Base-by-base conservation (phyloP, 345 rosid species). In the Xanthoceras sorbifolium region DNA sequence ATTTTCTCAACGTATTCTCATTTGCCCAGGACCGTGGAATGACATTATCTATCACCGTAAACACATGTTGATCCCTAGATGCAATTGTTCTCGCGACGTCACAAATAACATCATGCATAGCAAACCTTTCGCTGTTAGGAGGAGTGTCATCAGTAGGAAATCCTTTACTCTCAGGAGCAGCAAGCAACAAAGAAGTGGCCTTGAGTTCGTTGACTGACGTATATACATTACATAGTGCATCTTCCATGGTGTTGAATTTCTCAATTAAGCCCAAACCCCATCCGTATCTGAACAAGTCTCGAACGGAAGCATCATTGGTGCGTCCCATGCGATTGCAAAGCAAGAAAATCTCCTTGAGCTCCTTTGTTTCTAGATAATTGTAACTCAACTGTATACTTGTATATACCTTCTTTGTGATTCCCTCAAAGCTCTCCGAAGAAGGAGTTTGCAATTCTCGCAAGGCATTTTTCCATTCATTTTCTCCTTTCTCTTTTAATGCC, bases 261-360 rank as follows among this genome's bases (percentile, higher is more conserved):
- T 42, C 46, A 72, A 79, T 77, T 36, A 83, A 48, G 9, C 77
- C 78, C 83, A 73, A 50, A 0, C 86, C 86, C 26, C 69, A 6
- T 17, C 65, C 22, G 59, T 80, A 78, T 34, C 67, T 72, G 50
- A 84, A 32, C 80, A 86, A 55, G 34, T 80, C 77, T 0, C 5
- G 25, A 20, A 70, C 26, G 10, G 5, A 0, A 5, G 46, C 23
- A 17, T 12, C 8, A 65, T n/a, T 25, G 32, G 22, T 7, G 5
- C 55, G 46, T 17, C 25, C 61, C 46, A 72, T 29, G 17, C 32
- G 72, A 28, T 71, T 63, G 31, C 76, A 86, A 40, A 82, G 77
- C 44, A 77, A 54, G 57, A 87, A 87, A 20, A 80, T 22, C 10
- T 70, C 50, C 55, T 81, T 81, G 1, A 81, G 67, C 9, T 82